Evolutionary conservation across 2,329 filamentous ascomycete genomes (phyloP), one percentile per base, ranked within the genome.

Genomic region (Fusarium multiceps): DNA sequence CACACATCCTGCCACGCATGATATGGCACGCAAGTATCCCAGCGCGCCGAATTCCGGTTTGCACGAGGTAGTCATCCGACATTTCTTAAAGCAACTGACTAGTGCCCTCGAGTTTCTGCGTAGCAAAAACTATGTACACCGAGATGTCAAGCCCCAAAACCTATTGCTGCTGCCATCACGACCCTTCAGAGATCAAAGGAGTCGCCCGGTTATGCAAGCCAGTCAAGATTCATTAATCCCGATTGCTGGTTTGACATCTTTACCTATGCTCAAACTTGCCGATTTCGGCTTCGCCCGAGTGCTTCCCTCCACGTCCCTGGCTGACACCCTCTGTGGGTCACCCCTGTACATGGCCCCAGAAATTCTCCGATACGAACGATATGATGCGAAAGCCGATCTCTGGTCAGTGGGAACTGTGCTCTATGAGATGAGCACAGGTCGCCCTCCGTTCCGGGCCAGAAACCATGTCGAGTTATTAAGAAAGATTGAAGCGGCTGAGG

Each of bases 291-390:
- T 99, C 78, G 96, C 96, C 59, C 90, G 96, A 59, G 93, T 97
- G 58, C 83, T 99, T 50, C 95, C 96, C 3, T 90, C 93, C 10
- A 97, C 95, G 0, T 95, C 94, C 7, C 86, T 99, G 68, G 96
- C 96, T 13, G 96, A 99, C 79, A 99, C 96, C 1, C 88, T 99
- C 1, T 99, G 96, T 79, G 96, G 96, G 20, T 98, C 96, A 14
- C 96, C 96, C 12, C 84, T 99, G 27, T 99, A 99, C 82, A 99
- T 99, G 96, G 96, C 96, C 0, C 96, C 96, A 6, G 96, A 99
- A 82, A 99, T 99, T 69, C 85, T 99, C 67, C 90, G 94, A 63
- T 99, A 98, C 76, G 94, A 99, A 79, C 95, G 95, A 76, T 99
- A 99, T 80, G 95, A 97, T 82, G 93, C 95, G 69, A 97, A 97